phyloP scores from a whole-genome alignment of 441 rosid genomes.

The Erysimum pusillum region DNA sequence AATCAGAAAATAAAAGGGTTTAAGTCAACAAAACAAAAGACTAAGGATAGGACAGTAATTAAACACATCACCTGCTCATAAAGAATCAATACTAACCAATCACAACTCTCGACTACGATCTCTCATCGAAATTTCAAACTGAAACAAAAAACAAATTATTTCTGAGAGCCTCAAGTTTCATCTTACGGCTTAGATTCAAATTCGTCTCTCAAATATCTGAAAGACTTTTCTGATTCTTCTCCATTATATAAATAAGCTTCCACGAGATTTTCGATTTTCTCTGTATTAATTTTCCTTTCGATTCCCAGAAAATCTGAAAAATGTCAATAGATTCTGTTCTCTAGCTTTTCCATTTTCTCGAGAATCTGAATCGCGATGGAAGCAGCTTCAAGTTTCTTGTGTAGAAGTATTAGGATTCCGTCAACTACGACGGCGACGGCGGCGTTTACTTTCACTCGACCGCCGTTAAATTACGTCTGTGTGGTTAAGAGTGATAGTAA shows the following conservation, averaged over 20 bases:
- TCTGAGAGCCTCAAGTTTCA: conserved; percentile 43
- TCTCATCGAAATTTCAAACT: too few species aligned
- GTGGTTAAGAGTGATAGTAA: conserved; percentile 41
- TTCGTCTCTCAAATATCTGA: conserved; percentile 42
- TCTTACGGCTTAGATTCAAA: conserved; percentile 40
- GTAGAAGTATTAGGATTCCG: conserved; percentile 55
- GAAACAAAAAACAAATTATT: conserved; percentile 4
- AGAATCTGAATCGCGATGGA: conserved; percentile 49
- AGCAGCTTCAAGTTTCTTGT: conserved; percentile 55
- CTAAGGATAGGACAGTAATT: conserved; percentile 45
- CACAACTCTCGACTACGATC: conserved; percentile 50
- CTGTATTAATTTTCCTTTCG: conserved; percentile 11
- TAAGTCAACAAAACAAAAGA: neutral
- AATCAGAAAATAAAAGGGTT: conserved; percentile 15
- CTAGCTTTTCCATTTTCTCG: conserved; percentile 20
- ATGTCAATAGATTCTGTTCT: conserved; percentile 31
- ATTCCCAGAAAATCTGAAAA: conserved; percentile 29
- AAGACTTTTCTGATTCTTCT: neutral
- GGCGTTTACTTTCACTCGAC: conserved; percentile 50
- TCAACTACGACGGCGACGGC: conserved; percentile 43
- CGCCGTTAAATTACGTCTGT: conserved; percentile 50
- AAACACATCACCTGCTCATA: conserved; percentile 57
- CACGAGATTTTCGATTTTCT: neutral
- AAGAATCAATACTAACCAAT: conserved; percentile 65
- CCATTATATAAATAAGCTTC: conserved; percentile 12